These are phyloP conservation scores for Telopea speciosissima DNA, from an alignment of 177 flowering plant genomes.

Conservation along the genomic window DNA sequence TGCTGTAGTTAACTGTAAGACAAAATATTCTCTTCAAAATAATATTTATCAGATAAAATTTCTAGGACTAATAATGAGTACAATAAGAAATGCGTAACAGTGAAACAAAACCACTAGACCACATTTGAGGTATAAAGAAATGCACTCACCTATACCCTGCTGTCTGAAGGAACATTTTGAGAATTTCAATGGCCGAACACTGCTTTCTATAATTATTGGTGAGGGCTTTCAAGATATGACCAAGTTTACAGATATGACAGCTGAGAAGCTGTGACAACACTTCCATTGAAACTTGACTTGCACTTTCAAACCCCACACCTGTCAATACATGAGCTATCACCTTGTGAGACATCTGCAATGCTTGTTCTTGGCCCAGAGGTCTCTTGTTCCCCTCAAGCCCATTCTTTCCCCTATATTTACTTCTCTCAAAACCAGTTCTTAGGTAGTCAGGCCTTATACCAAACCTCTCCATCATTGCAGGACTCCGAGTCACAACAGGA, in stretches of 20 bases:
- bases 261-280: slow-evolving; percentile 65
- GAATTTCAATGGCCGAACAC: slow-evolving; percentile 75
- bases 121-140: slow-evolving; percentile 3
- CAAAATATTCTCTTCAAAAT: no score
- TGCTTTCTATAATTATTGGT: slow-evolving; percentile 85
- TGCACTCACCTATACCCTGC: slow-evolving; percentile 55
- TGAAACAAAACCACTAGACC: background rate
- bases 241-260: slow-evolving; percentile 72
- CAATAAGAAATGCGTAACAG: no score
- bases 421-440: slow-evolving; percentile 51
- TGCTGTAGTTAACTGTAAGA: no score
- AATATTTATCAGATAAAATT: no score
- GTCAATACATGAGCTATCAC: slow-evolving; percentile 54
- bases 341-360: slow-evolving; percentile 55
- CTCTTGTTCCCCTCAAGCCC: slow-evolving; percentile 39
- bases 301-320: slow-evolving; percentile 66
- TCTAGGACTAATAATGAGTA: no score
- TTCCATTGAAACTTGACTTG: slow-evolving; percentile 67
- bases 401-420: slow-evolving; percentile 46
- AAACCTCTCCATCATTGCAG: slow-evolving; percentile 90
- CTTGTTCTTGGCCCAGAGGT: slow-evolving; percentile 70
- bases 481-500: slow-evolving; percentile 51
- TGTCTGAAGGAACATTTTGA: slow-evolving; percentile 87
- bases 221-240: slow-evolving; percentile 72
- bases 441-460: slow-evolving; percentile 76